A percentile compares a stretch with the other conserved stretches of the same genome.
Evolutionary conservation across 768 basidiomycete genomes (phyloP).

Genomic region (Vararia minispora): DNA sequence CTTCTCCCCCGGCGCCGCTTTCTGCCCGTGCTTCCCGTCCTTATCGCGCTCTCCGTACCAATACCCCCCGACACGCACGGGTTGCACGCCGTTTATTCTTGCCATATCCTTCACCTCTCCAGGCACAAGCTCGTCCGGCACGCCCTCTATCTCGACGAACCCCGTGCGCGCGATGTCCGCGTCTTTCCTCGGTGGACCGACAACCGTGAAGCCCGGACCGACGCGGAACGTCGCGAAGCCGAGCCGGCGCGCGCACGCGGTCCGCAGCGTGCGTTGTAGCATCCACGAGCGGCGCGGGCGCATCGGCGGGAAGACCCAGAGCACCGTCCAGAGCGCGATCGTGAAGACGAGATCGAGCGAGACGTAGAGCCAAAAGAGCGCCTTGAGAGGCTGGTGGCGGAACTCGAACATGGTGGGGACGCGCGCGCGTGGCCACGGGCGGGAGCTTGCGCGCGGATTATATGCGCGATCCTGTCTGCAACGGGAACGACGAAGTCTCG

Average conservation of each 20-base stretch:
- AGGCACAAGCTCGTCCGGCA: conserved; percentile 13
- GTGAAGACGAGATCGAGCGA: conserved; percentile 3
- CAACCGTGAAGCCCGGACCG: conserved; percentile 8
- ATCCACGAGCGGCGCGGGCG: conserved; percentile 8
- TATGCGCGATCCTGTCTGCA: too few species aligned
- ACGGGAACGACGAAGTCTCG: too few species aligned
- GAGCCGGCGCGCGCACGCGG: conserved; percentile 1
- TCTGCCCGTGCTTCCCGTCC: not conserved
- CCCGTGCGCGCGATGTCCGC: conserved; percentile 4
- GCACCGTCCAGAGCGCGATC: conserved; percentile 7
- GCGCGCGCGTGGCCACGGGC: too few species aligned
- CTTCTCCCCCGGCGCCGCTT: conserved; percentile 33
- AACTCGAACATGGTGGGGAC: conserved; percentile 9
- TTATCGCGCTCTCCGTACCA: not conserved
- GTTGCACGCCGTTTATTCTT: conserved; percentile 20
- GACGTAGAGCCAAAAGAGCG: conserved; percentile 7
- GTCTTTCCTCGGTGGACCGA: too few species aligned
- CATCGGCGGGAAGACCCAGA: not conserved
- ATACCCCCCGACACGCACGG: conserved; percentile 13
- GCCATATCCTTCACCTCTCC: conserved; percentile 2
- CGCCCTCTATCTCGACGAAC: conserved; percentile 4
- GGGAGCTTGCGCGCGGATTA: too few species aligned
- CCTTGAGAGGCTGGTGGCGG: conserved; percentile 6
- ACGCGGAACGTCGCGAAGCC: conserved; percentile 1
- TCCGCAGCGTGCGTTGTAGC: conserved; percentile 1